These are phyloP conservation scores for Blastocystis sp. DNA, from an alignment of 352 stramenopile species.

Conservation along the genomic window DNA sequence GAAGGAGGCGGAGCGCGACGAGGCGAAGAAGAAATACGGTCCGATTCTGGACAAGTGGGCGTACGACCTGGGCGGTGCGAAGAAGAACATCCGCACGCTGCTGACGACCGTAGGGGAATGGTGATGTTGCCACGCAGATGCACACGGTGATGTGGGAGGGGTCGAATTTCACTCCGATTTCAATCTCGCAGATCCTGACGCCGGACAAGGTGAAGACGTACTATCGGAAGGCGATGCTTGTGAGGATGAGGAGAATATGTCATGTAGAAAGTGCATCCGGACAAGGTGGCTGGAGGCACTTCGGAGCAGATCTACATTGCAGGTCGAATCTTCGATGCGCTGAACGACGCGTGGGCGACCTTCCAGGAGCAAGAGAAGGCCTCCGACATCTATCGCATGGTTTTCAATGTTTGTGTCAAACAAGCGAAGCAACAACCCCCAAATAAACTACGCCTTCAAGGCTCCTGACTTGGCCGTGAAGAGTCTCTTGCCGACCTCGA, in stretches of 20 bases:
- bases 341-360: conserved; percentile 67
- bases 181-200: conserved; percentile 67
- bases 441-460: conserved; percentile 19
- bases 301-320: conserved; percentile 68
- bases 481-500: neutral
- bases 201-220: conserved; percentile 66
- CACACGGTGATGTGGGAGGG: conserved; percentile 69
- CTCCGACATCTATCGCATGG: neutral
- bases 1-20: conserved; percentile 33
- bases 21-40: conserved; percentile 5
- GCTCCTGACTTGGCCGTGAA: neutral
- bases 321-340: conserved; percentile 69
- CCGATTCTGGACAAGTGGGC: conserved; percentile 24
- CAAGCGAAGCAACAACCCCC: neutral
- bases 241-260: neutral
- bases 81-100: conserved; percentile 54
- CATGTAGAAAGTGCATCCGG: conserved; percentile 65
- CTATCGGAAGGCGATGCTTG: conserved; percentile 66
- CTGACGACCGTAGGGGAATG: neutral
- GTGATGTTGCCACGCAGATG: conserved; percentile 60
- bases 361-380: conserved; percentile 62
- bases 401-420: neutral
- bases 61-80: neutral
- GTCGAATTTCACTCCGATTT: conserved; percentile 66
- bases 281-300: conserved; percentile 66